phyloP scores from a whole-genome alignment of 75 land plant genomes.

The Azolla pinnata region DNA sequence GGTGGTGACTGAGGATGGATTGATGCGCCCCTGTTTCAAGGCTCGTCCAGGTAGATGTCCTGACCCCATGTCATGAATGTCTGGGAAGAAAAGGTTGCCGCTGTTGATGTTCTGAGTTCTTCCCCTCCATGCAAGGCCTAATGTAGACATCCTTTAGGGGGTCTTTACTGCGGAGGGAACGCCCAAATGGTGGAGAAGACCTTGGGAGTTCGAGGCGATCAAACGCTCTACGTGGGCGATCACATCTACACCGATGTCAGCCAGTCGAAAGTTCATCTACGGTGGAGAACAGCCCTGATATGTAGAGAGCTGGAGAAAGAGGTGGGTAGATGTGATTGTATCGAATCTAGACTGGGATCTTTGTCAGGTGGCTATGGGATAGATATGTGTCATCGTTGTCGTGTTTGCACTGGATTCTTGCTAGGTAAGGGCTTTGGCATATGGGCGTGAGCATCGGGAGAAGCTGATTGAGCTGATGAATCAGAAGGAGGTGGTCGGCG shows the following conservation, averaged over 20 bases:
- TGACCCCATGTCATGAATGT: too few relatives aligned
- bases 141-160: conserved; percentile 45
- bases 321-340: conserved; percentile 26
- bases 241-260: conserved; percentile 97
- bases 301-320: conserved; percentile 89
- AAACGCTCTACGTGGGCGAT: conserved; percentile 91
- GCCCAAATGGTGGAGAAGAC: conserved; percentile 92
- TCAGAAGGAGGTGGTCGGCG: conserved; percentile 88
- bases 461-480: conserved; percentile 67
- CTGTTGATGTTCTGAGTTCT: background rate
- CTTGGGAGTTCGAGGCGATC: conserved; percentile 79
- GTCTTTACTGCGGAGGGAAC: conserved; percentile 95
- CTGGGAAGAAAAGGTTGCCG: background rate
- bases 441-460: conserved; percentile 48
- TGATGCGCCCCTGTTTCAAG: conserved; percentile 94
- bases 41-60: conserved; percentile 48
- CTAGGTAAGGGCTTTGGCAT: conserved; percentile 70
- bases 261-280: conserved; percentile 89
- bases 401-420: too few relatives aligned
- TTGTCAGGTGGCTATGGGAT: too few relatives aligned
- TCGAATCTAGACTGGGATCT: too few relatives aligned
- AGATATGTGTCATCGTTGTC: too few relatives aligned
- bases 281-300: conserved; percentile 94
- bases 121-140: background rate
- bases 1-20: conserved; percentile 82